These are phyloP conservation scores for Xylaria grammica DNA, from an alignment of 495 filamentous ascomycete genomes.

Conservation along the genomic window DNA sequence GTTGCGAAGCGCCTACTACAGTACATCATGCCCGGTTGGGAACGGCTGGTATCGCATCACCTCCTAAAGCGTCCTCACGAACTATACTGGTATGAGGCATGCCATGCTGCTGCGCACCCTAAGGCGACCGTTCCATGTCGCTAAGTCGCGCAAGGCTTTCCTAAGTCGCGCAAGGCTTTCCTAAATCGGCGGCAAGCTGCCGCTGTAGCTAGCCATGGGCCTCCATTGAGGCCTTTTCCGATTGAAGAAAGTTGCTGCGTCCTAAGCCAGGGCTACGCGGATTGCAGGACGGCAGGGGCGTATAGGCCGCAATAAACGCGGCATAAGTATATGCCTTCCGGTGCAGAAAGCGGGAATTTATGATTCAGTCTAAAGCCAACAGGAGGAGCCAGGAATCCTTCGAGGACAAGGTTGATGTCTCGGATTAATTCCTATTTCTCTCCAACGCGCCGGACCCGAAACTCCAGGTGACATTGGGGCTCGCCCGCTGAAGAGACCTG, in stretches of 20 bases:
- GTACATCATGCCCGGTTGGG: not conserved
- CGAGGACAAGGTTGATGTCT: not conserved
- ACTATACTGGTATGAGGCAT: not conserved
- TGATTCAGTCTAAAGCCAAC: not conserved
- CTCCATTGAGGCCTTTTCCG: not conserved
- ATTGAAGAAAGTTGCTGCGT: not conserved
- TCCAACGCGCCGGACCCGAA: no score
- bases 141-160: not conserved
- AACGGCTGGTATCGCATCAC: not conserved
- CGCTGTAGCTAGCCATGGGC: constrained; percentile 1
- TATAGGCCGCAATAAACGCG: no score
- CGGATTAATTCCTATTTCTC: not conserved
- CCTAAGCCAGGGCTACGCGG: not conserved
- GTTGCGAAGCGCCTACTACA: not conserved
- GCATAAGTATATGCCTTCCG: not conserved
- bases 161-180: not conserved
- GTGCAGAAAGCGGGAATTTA: not conserved
- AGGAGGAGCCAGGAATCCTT: not conserved
- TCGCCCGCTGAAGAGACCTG: not conserved
- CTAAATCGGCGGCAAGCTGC: not conserved
- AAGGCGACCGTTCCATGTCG: not conserved
- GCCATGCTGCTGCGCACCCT: not conserved
- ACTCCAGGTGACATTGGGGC: not conserved
- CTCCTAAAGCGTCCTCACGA: not conserved
- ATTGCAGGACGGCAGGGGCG: not conserved